Base-by-base conservation (phyloP, 169 alveolate species). In the Plasmodium berghei region DNA sequence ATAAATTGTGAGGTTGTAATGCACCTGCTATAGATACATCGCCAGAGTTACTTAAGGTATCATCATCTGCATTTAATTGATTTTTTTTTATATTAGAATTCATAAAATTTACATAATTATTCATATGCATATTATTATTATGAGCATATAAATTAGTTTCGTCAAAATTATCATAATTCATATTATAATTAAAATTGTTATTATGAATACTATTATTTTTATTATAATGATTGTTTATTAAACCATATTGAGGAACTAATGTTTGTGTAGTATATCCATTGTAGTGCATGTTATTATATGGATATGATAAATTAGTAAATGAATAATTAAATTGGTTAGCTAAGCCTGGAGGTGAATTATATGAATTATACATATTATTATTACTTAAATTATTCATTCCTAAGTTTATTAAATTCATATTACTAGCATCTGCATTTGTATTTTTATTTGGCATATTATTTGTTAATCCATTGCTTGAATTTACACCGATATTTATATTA, bases 261-360 rank as follows among this genome's bases (percentile, higher is more conserved):
- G 90, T 54, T 48, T 83, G 90, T 10, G 90, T 83, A 10, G 86
- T 56, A 42, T 83, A 83, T 3, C 90, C 85, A 66, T 55, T 83
- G 48, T 69, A 83, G 12, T 58, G 86, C 86, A 83, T 67, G 46
- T 83, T 83, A n/a, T 83, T 83, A 22, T 83, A 83, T 14, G 86
- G 86, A 46, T 83, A 83, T 10, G 90, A 83, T 34, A 83, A 61
- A 28, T 83, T 83, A 9, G 72, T 56, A 62, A 20, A 83, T 9
- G 83, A 83, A 26, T 70, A 66, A 69, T 83, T 69, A 55, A 26
- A 70, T 28, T 83, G 90, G 55, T 66, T 83, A 18, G 86, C 90
- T 59, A 83, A 69, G 0, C 90, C 90, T 66, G 90, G 90, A 20
- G 90, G 90, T 5, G 90, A 66, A 62, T 77, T 77, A 52, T 69